These are phyloP conservation scores for Magnaporthiopsis rhizophila DNA, from an alignment of 2,329 filamentous ascomycete species.

Conservation along the genomic window DNA sequence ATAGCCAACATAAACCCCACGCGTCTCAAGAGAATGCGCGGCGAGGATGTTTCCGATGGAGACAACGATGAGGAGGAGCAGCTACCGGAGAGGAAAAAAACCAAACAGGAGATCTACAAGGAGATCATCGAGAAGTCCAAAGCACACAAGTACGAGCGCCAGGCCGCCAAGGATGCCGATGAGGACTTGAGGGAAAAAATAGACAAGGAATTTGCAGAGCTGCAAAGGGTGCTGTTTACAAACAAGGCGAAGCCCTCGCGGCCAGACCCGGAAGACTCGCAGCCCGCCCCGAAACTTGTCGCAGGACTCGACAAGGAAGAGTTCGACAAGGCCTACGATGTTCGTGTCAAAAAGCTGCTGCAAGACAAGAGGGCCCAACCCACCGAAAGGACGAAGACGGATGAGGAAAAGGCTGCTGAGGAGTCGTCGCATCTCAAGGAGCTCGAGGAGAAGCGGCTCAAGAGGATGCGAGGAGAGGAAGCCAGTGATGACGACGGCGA, in stretches of 20 bases:
- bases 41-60: conserved; percentile 31
- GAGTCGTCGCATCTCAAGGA: conserved; percentile 70
- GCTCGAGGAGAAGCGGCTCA: conserved; percentile 73
- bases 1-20: conserved; percentile 45
- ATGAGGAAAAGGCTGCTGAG: conserved; percentile 73
- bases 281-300: conserved; percentile 19
- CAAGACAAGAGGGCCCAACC: conserved; percentile 80
- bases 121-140: conserved; percentile 98
- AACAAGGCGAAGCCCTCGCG: conserved; percentile 26
- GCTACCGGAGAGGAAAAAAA: conserved; percentile 78
- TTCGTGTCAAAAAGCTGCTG: conserved; percentile 71
- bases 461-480: conserved; percentile 82
- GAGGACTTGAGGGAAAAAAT: conserved; percentile 78
- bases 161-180: conserved; percentile 87
- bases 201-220: conserved; percentile 71
- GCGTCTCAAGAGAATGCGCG: conserved; percentile 48
- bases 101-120: conserved; percentile 95
- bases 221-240: conserved; percentile 63
- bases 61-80: conserved; percentile 41
- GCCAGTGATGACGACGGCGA: conserved; percentile 57
- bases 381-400: conserved; percentile 81
- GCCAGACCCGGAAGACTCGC: conserved; percentile 11
- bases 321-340: conserved; percentile 82
- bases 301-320: conserved; percentile 55
- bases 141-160: conserved; percentile 86